Conservation (phyloP, 169 alveolate species). For the Plasmodium yoelii region DNA sequence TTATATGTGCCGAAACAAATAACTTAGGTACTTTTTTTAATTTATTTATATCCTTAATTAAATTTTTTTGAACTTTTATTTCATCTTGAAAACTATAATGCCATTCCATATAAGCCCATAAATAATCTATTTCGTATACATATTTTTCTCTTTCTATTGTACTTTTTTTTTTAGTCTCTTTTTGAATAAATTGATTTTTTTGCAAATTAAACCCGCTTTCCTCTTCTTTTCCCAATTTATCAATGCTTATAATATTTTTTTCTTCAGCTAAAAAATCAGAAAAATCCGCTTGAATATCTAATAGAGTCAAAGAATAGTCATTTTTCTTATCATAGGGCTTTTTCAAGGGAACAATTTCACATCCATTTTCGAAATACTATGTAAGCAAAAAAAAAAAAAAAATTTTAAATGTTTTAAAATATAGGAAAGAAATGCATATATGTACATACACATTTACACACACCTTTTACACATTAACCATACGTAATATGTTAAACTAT, state of each 20-base stretch:
- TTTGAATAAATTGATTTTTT: constrained; percentile 42
- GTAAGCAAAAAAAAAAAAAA: neutral
- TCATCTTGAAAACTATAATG: constrained; percentile 74
- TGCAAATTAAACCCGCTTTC: constrained; percentile 40
- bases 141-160: constrained; percentile 35
- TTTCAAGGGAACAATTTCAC: constrained; percentile 70
- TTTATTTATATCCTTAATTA: constrained; percentile 37
- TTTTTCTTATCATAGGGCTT: constrained; percentile 9
- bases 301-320: constrained; percentile 37
- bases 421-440: neutral
- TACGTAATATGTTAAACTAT: too few relatives aligned
- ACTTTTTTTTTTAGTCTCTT: constrained; percentile 5
- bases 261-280: constrained; percentile 70
- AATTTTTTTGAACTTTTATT: constrained; percentile 50
- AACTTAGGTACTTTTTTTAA: constrained; percentile 48
- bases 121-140: constrained; percentile 68
- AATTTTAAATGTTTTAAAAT: too few relatives aligned
- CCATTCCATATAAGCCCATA: constrained; percentile 77
- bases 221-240: constrained; percentile 23
- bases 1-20: constrained; percentile 74
- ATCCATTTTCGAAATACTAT: constrained; percentile 68
- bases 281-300: constrained; percentile 75
- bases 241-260: constrained; percentile 55
- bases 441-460: neutral
- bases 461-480: neutral